Evolutionary conservation across 2,329 filamentous ascomycete genomes (phyloP).

Genomic region (Aspergillus nomiae): DNA sequence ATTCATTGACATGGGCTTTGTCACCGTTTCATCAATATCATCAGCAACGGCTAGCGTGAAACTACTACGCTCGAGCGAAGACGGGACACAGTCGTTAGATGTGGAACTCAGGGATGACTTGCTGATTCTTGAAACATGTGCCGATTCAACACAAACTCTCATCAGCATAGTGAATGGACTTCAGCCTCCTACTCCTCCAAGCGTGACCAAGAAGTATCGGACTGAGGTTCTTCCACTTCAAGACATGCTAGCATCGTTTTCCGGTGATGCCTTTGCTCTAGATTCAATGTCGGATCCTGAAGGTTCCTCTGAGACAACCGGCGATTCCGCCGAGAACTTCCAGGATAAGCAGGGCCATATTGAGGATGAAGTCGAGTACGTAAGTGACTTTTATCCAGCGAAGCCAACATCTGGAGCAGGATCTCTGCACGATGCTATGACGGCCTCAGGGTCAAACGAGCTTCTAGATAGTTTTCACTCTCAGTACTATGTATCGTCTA

Average conservation of each 20-base stretch:
- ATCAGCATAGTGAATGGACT: constrained; percentile 77
- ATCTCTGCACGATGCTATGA: constrained; percentile 28
- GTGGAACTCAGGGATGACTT: constrained; percentile 83
- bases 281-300: constrained; percentile 29
- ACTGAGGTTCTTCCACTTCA: constrained; percentile 84
- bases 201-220: constrained; percentile 79
- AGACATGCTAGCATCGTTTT: constrained; percentile 87
- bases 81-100: constrained; percentile 69
- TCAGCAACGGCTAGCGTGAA: constrained; percentile 71
- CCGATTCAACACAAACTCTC: constrained; percentile 93
- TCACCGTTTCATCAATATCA: constrained; percentile 84
- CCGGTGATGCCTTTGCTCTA: constrained; percentile 73
- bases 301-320: constrained; percentile 44
- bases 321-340: constrained; percentile 45
- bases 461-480: constrained; percentile 56
- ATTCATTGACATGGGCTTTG: constrained; percentile 69
- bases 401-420: constrained; percentile 37
- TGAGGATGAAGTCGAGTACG: constrained; percentile 51
- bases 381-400: constrained; percentile 58
- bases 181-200: constrained; percentile 79
- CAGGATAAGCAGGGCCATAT: constrained; percentile 40
- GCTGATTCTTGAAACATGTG: constrained; percentile 89
- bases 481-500: constrained; percentile 56
- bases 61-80: constrained; percentile 57
- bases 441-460: constrained; percentile 40